Evolutionary conservation across 352 stramenopile genomes (phyloP), one percentile per base, ranked within the genome.

Genomic region (Globisporangium ultimum): DNA sequence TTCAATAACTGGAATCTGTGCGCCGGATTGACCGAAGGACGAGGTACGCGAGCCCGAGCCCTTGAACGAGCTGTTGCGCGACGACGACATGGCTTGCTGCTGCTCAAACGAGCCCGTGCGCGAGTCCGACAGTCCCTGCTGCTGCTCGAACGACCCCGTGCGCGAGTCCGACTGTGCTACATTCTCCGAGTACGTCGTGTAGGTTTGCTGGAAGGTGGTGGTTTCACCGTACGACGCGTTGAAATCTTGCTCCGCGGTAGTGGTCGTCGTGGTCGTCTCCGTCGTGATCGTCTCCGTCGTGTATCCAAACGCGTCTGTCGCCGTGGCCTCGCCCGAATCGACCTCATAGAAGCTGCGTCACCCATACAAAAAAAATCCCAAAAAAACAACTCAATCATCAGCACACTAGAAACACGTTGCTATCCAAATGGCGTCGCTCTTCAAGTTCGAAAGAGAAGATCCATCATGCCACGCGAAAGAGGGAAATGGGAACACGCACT

Each of bases 271-370:
- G 38, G 38, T 43, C 2, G 11, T 43, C 14, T 32, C 55, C 6
- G 56, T 58, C 38, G 64, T 54, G 3, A 56, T 63, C 8, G 21
- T 28, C 14, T 66, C 53, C 18, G 21, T 36, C 36, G 24, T 55
- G 42, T 55, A 61, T 53, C 13, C 41, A 20, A 61, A 66, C 52
- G 53, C 24, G 36, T 55, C 60, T 9, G 46, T 38, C 8, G 61
- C 54, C 21, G 57, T 42, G 20, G 55, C 67, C 34, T 78, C 66
- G 11, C 66, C 70, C 10, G 69, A 61, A 47, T 87, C 80, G 21
- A 88, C 80, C 51, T 88, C 77, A 54, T 87, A 89, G 55, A 89
- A 89, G 49, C 80, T 88, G 42, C 22, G 51, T 20, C 15, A 6
- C 8, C 24, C 15, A 59, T 22, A 47, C n/a, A 46, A 38, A 12